These are phyloP conservation scores for Botrytis sinoallii DNA, from an alignment of 2,329 filamentous ascomycete species.

Conservation along the genomic window DNA sequence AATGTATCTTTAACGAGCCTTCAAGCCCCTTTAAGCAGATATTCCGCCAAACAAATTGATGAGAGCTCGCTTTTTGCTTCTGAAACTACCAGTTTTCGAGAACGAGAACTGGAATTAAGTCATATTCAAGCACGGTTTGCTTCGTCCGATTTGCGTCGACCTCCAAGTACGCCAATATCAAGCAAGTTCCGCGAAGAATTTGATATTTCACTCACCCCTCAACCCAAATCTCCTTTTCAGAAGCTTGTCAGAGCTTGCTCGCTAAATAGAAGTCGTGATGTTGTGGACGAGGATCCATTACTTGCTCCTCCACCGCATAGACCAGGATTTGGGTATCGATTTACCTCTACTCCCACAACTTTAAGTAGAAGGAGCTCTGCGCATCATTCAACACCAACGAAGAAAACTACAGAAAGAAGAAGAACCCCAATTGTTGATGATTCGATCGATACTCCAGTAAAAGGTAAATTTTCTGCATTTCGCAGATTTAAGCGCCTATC, in stretches of 20 bases:
- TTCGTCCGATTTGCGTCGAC: constrained; percentile 22
- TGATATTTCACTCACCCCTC: constrained; percentile 19
- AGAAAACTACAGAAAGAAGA: background rate
- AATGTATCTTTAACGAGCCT: constrained; percentile 25
- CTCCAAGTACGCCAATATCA: constrained; percentile 30
- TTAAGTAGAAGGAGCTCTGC: background rate
- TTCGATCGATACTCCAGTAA: constrained; percentile 9
- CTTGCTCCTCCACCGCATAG: constrained; percentile 8
- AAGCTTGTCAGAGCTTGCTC: constrained; percentile 19
- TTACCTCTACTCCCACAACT: constrained; percentile 2
- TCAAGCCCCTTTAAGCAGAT: constrained; percentile 22
- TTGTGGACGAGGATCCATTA: background rate
- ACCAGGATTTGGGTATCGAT: constrained; percentile 25
- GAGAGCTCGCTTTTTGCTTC: constrained; percentile 32
- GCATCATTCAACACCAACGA: background rate
- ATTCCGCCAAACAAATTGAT: constrained; percentile 24
- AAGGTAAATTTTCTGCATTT: constrained; percentile 12
- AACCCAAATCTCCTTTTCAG: constrained; percentile 16
- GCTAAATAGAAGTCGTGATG: constrained; percentile 2
- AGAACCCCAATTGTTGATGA: background rate
- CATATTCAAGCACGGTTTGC: constrained; percentile 31
- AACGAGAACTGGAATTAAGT: constrained; percentile 32
- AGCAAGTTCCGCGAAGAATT: constrained; percentile 38
- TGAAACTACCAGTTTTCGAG: constrained; percentile 33
- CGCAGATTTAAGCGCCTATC: constrained; percentile 12